Evolutionary conservation across 1,284 basidiomycete species (phyloP), one percentile per base, ranked within the genome.

Genomic region (Prillingera fragicola): DNA sequence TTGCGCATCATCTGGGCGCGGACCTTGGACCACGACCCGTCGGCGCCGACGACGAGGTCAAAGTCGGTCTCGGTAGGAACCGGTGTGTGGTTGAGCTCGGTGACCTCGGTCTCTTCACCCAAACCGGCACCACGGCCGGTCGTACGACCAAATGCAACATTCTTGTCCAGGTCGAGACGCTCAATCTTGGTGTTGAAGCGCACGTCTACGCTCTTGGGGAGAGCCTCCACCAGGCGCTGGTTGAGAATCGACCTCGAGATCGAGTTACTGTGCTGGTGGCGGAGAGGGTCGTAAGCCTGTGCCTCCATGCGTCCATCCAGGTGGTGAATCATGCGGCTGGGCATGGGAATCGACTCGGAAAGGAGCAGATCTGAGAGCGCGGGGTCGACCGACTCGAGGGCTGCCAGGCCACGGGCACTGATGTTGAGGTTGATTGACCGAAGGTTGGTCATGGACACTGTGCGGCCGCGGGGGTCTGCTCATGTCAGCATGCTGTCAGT

Each of bases 371-470:
- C 77, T 21, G 85, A 82, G 38, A 85, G 77, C 27, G 77, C 78
- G 21, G 84, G 77, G 70, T 89, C 83, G 56, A 97, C 80, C 39
- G 82, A 80, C 57, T 83, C 77, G 33, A 97, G 75, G 25, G 92
- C 92, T 54, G 84, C 80, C 45, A 97, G 83, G 49, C 92, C 94
- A 42, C 94, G 82, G 47, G 89, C 81, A 15, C 91, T 96, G 54
- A 98, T 89, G 26, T 92, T 92, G 40, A 98, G 78, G 74, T 98
- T 98, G 74, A 98, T 96, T 43, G 88, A 94, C 48, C 94, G 81
- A 57, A 69, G 54, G 48, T 68, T 69, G 6, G 57, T 63, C 31
- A 65, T 62, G 8, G 58, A 48, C 3, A 62, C 48, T 22, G 60
- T 56, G 29, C 60, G 54, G 2, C 62, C 63, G 48, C 70, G 41